Conservation (phyloP, 306 rosid species). For the Astragalus membranaceus region DNA sequence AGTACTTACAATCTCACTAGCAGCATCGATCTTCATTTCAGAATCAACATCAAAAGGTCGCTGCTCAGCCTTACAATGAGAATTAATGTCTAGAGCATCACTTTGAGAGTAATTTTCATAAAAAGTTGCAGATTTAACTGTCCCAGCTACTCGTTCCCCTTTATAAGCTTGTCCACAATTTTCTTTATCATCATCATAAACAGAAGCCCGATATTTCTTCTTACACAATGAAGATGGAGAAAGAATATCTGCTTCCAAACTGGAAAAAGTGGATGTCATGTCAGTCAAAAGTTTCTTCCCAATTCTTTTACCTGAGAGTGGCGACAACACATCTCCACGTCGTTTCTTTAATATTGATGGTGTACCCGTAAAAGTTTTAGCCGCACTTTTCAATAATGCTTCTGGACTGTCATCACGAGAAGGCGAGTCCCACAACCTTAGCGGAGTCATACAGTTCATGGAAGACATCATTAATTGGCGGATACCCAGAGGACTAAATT, state of each 20-base stretch:
- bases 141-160: slow-evolving; percentile 27
- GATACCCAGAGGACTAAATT: slow-evolving; percentile 94
- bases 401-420: slow-evolving; percentile 66
- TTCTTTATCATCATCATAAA: slow-evolving; percentile 46
- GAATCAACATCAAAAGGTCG: slow-evolving; percentile 26
- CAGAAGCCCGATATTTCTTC: slow-evolving; percentile 20
- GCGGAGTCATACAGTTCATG: slow-evolving; percentile 79
- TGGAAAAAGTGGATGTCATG: slow-evolving; percentile 60
- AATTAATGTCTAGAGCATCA: slow-evolving; percentile 22
- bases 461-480: slow-evolving; percentile 94
- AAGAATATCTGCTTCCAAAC: slow-evolving; percentile 42
- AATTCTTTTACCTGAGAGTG: slow-evolving; percentile 71
- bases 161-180: slow-evolving; percentile 29
- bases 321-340: slow-evolving; percentile 71
- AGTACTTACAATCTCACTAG: slow-evolving; percentile 42
- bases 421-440: slow-evolving; percentile 90
- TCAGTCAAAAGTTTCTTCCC: slow-evolving; percentile 69
- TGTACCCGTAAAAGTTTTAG: slow-evolving; percentile 76
- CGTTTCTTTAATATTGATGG: slow-evolving; percentile 95
- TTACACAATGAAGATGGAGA: slow-evolving; percentile 41
- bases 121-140: slow-evolving; percentile 19
- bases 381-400: slow-evolving; percentile 82
- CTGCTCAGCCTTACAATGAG: slow-evolving; percentile 32
- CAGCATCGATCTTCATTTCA: slow-evolving; percentile 26
- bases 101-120: slow-evolving; percentile 26